Evolutionary conservation across 1,139 yeast genomes (phyloP).

Genomic region (Kodamaea arcana): DNA sequence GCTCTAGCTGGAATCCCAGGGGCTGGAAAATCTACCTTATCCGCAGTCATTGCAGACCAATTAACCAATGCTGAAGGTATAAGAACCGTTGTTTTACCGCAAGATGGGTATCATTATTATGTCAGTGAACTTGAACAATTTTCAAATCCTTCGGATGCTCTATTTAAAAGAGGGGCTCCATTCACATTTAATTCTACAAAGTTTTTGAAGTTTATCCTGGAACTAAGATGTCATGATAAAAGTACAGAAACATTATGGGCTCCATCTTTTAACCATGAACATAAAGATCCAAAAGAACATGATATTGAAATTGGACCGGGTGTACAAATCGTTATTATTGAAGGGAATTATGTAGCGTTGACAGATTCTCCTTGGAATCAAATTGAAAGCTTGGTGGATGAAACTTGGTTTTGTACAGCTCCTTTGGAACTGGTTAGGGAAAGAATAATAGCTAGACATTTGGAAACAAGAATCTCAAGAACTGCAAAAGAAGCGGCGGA

Average conservation of each 20-base stretch:
- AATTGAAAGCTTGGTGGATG: constrained; percentile 34
- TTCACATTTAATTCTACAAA: constrained; percentile 67
- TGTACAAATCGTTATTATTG: constrained; percentile 53
- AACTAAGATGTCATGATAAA: constrained; percentile 13
- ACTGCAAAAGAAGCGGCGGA: constrained; percentile 55
- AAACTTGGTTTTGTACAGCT: constrained; percentile 45
- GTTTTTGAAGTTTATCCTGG: constrained; percentile 24
- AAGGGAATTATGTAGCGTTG: constrained; percentile 60
- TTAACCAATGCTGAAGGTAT: constrained; percentile 14
- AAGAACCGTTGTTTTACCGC: constrained; percentile 33
- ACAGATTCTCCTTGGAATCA: constrained; percentile 49
- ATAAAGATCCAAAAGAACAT: constrained; percentile 60
- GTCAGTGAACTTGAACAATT: constrained; percentile 49
- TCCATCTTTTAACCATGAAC: constrained; percentile 76
- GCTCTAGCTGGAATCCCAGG: constrained; percentile 78
- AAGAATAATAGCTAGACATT: constrained; percentile 68
- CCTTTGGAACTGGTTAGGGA: constrained; percentile 37
- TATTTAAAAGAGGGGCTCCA: constrained; percentile 75
- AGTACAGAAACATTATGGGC: constrained; percentile 32
- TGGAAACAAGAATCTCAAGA: constrained; percentile 61
- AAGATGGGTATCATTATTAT: constrained; percentile 84
- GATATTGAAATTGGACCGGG: constrained; percentile 42
- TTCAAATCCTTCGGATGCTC: constrained; percentile 53
- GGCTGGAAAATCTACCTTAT: constrained; percentile 74
- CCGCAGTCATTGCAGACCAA: constrained; percentile 26